A percentile compares a stretch with the other conserved stretches of the same genome.
Conservation (phyloP, 2,329 filamentous ascomycete genomes). For the Fusarium papillatum region DNA sequence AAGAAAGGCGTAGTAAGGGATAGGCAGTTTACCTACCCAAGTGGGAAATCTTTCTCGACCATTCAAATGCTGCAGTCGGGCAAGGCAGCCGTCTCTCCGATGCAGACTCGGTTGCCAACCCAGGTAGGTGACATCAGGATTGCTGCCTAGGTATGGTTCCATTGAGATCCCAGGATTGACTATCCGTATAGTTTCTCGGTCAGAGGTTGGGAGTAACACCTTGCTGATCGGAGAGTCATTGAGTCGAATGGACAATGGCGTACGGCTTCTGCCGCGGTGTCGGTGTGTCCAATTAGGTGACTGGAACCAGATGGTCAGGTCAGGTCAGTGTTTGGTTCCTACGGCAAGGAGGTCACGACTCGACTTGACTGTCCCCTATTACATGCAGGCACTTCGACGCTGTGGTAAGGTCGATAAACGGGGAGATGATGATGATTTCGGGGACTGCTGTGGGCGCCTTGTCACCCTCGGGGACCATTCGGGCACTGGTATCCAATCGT, state of each 20-base stretch:
- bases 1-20: conserved; percentile 16
- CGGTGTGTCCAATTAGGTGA: neutral
- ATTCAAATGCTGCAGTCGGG: conserved; percentile 14
- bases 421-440: conserved; percentile 15
- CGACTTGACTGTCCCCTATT: neutral
- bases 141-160: neutral
- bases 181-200: neutral
- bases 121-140: neutral
- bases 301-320: neutral
- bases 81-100: conserved; percentile 22
- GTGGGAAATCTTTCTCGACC: conserved; percentile 20
- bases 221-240: neutral
- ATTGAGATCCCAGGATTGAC: neutral
- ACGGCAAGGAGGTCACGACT: neutral
- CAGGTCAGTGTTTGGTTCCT: neutral
- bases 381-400: neutral
- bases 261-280: neutral
- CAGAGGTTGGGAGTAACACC: neutral
- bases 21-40: conserved; percentile 18
- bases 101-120: conserved; percentile 1
- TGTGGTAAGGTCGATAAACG: conserved; percentile 6
- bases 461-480: conserved; percentile 26
- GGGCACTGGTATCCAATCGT: conserved; percentile 37
- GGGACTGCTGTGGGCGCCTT: conserved; percentile 22
- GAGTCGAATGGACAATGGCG: neutral